Evolutionary conservation across 2,329 filamentous ascomycete genomes (phyloP).

Genomic region (Trichoderma sp.): DNA sequence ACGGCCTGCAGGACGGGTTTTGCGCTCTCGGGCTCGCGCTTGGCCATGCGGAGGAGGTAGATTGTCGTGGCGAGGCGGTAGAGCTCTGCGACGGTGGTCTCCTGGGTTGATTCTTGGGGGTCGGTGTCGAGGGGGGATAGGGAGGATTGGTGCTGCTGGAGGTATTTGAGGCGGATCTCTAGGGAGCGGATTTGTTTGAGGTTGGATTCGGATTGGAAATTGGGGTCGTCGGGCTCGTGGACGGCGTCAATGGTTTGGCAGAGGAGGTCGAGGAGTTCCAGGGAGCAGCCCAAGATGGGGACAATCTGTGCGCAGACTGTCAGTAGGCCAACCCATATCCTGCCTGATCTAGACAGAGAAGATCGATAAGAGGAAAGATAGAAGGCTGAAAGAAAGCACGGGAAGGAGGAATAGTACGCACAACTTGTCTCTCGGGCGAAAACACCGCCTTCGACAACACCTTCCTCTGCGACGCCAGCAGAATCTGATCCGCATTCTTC

Average conservation of each 20-base stretch:
- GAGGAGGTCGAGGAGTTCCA: constrained; percentile 24
- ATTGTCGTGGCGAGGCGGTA: constrained; percentile 21
- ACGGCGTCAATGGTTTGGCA: constrained; percentile 21
- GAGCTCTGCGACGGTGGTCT: constrained; percentile 11
- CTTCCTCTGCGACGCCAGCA: constrained; percentile 7
- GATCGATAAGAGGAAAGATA: neutral
- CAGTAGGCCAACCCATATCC: too few relatives aligned
- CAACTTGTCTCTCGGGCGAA: constrained; percentile 26
- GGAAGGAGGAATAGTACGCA: neutral
- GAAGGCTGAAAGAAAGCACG: neutral
- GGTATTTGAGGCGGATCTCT: constrained; percentile 7
- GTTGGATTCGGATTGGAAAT: constrained; percentile 8
- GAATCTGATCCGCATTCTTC: constrained; percentile 14
- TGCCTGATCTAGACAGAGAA: neutral
- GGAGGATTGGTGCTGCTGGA: constrained; percentile 15
- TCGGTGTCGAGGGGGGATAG: neutral
- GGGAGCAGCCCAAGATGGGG: constrained; percentile 24
- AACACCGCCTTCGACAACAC: constrained; percentile 25
- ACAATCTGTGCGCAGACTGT: neutral
- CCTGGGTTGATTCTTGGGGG: neutral
- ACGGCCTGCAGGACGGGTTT: neutral
- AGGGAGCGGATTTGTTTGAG: constrained; percentile 3
- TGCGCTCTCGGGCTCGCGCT: constrained; percentile 4
- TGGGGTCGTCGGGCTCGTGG: neutral
- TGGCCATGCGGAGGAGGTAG: constrained; percentile 24